Percentiles rank a stretch among this genome's conserved stretches.
Evolutionary conservation across 306 rosid species (phyloP).

Genomic region (Prunus davidiana): DNA sequence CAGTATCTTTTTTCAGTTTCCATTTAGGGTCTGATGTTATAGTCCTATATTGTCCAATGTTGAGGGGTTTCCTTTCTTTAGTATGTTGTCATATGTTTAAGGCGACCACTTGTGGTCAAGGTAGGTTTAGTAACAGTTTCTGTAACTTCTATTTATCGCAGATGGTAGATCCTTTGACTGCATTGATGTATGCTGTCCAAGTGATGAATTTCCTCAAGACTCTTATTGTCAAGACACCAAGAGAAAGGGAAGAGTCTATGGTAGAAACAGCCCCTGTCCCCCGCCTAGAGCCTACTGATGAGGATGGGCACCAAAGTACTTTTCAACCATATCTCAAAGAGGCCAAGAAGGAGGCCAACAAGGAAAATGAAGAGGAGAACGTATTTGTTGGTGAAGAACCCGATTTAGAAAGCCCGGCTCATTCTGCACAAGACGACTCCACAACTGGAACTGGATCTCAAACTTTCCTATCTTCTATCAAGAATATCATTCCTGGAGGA

Average conservation of each 20-base stretch:
- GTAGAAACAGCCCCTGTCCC: slow-evolving; percentile 50
- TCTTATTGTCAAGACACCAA: slow-evolving; percentile 67
- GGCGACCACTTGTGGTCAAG: slow-evolving; percentile 14
- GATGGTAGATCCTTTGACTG: slow-evolving; percentile 98
- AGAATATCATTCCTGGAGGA: slow-evolving; percentile 41
- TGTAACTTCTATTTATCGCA: slow-evolving; percentile 30
- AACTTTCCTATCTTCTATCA: slow-evolving; percentile 41
- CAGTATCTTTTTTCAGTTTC: background rate
- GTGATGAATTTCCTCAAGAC: slow-evolving; percentile 98
- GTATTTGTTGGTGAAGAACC: slow-evolving; percentile 50
- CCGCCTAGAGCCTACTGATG: slow-evolving; percentile 58
- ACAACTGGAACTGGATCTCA: slow-evolving; percentile 38
- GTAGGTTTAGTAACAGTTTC: slow-evolving; percentile 16
- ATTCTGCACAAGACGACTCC: slow-evolving; percentile 26
- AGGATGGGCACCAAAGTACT: slow-evolving; percentile 63
- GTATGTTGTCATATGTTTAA: background rate
- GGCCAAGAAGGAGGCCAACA: slow-evolving; percentile 32
- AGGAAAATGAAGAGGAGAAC: slow-evolving; percentile 43
- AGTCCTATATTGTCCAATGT: background rate
- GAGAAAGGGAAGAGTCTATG: slow-evolving; percentile 72
- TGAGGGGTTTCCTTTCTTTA: slow-evolving; percentile 4
- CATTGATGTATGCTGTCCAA: slow-evolving; percentile 94
- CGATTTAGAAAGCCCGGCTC: slow-evolving; percentile 38
- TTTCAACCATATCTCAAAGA: slow-evolving; percentile 33
- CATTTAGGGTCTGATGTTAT: background rate